A percentile compares a stretch with the other conserved stretches of the same genome.
phyloP scores from a whole-genome alignment of 192 early-diverging fungal genomes.

The Coemansia sp. region DNA sequence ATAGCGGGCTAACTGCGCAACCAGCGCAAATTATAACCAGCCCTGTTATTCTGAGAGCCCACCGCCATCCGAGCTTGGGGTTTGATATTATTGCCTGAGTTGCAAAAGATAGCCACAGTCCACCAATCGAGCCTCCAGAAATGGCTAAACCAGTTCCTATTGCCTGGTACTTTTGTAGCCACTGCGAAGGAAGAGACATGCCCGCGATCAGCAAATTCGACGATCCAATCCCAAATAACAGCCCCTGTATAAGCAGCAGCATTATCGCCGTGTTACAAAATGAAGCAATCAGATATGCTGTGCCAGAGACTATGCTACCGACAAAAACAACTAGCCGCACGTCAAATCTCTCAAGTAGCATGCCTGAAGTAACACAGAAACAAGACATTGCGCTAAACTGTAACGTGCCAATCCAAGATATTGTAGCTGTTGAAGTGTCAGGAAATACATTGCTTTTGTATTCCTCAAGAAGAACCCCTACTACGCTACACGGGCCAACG shows the following conservation, averaged over 20 bases:
- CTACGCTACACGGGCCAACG: conserved; percentile 21
- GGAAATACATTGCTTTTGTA: conserved; percentile 34
- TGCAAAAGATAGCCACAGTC: conserved; percentile 62
- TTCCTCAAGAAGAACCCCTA: conserved; percentile 30
- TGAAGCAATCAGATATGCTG: conserved; percentile 26
- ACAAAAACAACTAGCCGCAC: conserved; percentile 8
- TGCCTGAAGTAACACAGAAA: conserved; percentile 25
- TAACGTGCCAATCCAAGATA: conserved; percentile 47
- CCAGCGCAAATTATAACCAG: conserved; percentile 40
- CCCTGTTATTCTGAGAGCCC: conserved; percentile 69
- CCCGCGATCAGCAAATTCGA: conserved; percentile 63
- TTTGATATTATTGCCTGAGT: conserved; percentile 55
- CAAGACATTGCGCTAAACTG: conserved; percentile 34
- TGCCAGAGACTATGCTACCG: conserved; percentile 16
- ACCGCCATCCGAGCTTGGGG: conserved; percentile 55
- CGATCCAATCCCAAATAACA: conserved; percentile 67
- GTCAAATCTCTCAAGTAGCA: conserved; percentile 28
- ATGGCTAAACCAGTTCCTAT: conserved; percentile 71
- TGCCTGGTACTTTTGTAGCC: conserved; percentile 65
- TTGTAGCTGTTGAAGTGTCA: conserved; percentile 16
- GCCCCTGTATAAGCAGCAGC: conserved; percentile 68
- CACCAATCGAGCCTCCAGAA: conserved; percentile 70
- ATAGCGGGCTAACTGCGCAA: conserved; percentile 7
- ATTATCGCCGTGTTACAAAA: conserved; percentile 54
- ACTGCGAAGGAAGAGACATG: conserved; percentile 66